Percentiles rank a stretch among this genome's conserved stretches.
Conservation (phyloP, 805 yeast genomes). For the Priceomyces melissophilus region DNA sequence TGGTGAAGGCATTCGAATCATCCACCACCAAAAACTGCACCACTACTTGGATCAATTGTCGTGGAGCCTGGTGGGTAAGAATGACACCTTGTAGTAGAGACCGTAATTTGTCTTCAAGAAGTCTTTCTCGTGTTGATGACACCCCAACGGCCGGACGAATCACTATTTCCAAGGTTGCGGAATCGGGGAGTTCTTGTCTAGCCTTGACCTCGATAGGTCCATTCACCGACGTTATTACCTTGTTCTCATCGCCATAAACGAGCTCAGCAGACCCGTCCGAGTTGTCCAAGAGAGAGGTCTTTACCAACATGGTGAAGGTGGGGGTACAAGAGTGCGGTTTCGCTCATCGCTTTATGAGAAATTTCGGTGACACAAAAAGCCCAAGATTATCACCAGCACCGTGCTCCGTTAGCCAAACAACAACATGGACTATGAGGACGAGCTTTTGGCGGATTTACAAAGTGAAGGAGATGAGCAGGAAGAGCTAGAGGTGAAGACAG, state of each 20-base stretch:
- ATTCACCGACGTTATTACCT: conserved; percentile 70
- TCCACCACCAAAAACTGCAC: conserved; percentile 38
- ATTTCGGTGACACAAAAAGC: conserved; percentile 3
- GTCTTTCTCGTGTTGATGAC: conserved; percentile 70
- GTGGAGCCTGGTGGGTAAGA: conserved; percentile 64
- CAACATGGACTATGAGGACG: conserved; percentile 37
- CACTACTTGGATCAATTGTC: conserved; percentile 53
- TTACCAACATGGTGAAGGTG: conserved; percentile 8
- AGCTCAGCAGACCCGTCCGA: conserved; percentile 82
- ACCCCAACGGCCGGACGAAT: conserved; percentile 78
- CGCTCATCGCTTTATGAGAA: not conserved
- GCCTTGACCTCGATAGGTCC: conserved; percentile 88
- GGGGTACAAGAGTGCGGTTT: not conserved
- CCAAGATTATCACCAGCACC: not conserved
- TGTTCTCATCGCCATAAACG: conserved; percentile 42
- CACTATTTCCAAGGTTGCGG: conserved; percentile 71
- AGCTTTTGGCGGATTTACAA: conserved; percentile 40
- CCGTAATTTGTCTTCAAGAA: conserved; percentile 68
- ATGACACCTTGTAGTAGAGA: conserved; percentile 60
- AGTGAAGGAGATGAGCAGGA: conserved; percentile 15
- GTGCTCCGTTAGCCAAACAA: not conserved
- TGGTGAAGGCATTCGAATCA: conserved; percentile 23
- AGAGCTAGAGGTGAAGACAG: conserved; percentile 5
- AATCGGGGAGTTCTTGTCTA: conserved; percentile 80
- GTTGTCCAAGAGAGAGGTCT: conserved; percentile 40